phyloP scores from a whole-genome alignment of 2,329 filamentous ascomycete species.

The Ascochyta viciae-villosae region DNA sequence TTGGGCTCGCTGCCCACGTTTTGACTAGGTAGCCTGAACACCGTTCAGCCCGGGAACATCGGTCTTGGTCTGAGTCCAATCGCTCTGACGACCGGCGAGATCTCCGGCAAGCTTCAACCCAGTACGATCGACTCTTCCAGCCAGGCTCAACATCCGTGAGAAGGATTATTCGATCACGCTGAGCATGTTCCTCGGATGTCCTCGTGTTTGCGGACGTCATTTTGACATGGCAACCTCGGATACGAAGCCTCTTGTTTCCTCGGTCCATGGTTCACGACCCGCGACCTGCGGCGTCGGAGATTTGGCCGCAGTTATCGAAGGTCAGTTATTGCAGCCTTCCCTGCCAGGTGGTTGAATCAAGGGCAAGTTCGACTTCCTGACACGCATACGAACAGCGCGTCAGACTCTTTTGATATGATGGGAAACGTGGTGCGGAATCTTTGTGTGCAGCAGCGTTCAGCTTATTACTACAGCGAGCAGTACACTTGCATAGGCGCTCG shows the following conservation, averaged over 20 bases:
- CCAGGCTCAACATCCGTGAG: neutral
- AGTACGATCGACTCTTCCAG: neutral
- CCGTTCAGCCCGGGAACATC: neutral
- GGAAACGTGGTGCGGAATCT: constrained; percentile 10
- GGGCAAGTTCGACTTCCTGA: neutral
- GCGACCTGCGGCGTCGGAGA: neutral
- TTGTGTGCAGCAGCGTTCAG: constrained; percentile 6
- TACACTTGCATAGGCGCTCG: neutral
- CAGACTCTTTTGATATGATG: neutral
- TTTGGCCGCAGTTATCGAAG: neutral
- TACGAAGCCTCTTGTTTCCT: neutral
- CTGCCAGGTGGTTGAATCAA: neutral
- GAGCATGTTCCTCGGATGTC: neutral
- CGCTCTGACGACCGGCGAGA: constrained; percentile 2
- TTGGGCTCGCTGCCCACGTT: constrained; percentile 11
- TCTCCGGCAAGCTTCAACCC: constrained; percentile 1
- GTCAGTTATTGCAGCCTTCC: neutral
- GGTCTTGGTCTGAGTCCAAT: neutral
- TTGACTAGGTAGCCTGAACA: neutral
- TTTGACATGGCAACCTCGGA: neutral
- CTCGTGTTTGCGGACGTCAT: constrained; percentile 1
- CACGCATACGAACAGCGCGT: neutral
- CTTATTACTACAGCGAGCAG: neutral
- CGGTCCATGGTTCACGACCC: neutral
- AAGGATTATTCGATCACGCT: neutral